These are phyloP conservation scores for Citrus inodora DNA, from an alignment of 345 rosid species.

Conservation along the genomic window DNA sequence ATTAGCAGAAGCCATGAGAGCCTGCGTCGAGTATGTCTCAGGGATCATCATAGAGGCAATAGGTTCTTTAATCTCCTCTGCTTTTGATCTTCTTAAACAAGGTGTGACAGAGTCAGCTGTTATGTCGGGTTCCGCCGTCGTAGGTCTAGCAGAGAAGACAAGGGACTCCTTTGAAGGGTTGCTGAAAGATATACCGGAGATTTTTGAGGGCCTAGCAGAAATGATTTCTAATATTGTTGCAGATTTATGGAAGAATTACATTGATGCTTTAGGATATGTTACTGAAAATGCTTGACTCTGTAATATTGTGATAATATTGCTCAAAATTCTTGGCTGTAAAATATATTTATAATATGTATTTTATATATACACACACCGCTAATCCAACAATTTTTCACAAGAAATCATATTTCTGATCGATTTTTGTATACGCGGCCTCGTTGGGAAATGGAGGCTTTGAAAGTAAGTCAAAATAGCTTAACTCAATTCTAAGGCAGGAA, in stretches of 20 bases:
- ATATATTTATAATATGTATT: neutral
- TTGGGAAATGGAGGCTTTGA: neutral
- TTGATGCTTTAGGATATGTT: constrained; percentile 33
- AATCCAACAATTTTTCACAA: neutral
- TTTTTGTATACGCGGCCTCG: neutral
- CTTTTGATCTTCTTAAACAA: constrained; percentile 25
- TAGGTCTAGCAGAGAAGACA: constrained; percentile 21
- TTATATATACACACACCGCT: neutral
- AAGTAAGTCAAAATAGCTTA: neutral
- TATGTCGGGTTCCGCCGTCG: constrained; percentile 19
- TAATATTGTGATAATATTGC: neutral
- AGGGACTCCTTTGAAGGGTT: constrained; percentile 31
- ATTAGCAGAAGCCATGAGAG: constrained; percentile 24
- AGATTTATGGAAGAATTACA: constrained; percentile 33
- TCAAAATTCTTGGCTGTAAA: neutral
- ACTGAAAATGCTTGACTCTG: constrained; percentile 23
- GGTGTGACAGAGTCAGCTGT: constrained; percentile 19
- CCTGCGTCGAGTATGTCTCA: constrained; percentile 16
- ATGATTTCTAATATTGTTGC: constrained; percentile 22
- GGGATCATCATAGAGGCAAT: constrained; percentile 19
- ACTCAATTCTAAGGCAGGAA: neutral
- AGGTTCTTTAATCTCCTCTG: constrained; percentile 23
- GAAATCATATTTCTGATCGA: neutral
- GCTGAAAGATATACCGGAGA: constrained; percentile 27
- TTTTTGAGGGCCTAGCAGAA: constrained; percentile 29